Base-by-base conservation (phyloP, 1,139 yeast species). In the Nadsonia commutata region DNA sequence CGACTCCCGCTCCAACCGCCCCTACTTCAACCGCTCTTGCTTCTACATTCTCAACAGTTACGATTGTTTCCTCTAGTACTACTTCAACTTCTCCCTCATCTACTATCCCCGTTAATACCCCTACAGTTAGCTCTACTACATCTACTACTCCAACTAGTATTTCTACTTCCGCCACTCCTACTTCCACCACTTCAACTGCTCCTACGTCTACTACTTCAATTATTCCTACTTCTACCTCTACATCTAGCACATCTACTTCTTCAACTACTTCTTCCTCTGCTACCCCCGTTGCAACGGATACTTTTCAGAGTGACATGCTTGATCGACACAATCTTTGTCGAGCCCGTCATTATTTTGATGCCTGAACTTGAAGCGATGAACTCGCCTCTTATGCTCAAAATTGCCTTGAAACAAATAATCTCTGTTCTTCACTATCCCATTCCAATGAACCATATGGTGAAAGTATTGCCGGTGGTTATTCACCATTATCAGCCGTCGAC, bases 401-500 rank as follows among this genome's bases (percentile, higher is more conserved):
- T 51, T 81, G 78, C 60, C 55, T 62, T 27, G 73, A 76, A 62
- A 56, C 65, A 43, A 82, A 78, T 63, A 74, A 76, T 36, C 36
- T 42, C 17, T 27, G 33, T 13, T 6, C 3, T 13, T 3, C 5
- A 3, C 74, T 85, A 60, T 63, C 65, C 33, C 95, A 86, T 67
- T 78, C 94, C 42, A 83, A 82, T 46, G 90, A 90, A 46, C 63
- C 68, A 43, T 80, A 73, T 65, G 95, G 95, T 58, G 95, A 86
- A 67, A 86, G 86, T 71, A 71, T 86, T 58, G 95, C 94, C 43
- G 67, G 75, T 44, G 95, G 95, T 46, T 63, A 56, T 55, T 50
- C 70, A 39, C 61, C 68, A 31, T 66, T 68, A 22, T 81, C 74
- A 39, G 84, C 85, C 40, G 78, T 83, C 46, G 70, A 74, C 39